Evolutionary conservation across 176 grass and related monocot genomes (phyloP), one percentile per base, ranked within the genome.

Genomic region (Zoysia japonica): DNA sequence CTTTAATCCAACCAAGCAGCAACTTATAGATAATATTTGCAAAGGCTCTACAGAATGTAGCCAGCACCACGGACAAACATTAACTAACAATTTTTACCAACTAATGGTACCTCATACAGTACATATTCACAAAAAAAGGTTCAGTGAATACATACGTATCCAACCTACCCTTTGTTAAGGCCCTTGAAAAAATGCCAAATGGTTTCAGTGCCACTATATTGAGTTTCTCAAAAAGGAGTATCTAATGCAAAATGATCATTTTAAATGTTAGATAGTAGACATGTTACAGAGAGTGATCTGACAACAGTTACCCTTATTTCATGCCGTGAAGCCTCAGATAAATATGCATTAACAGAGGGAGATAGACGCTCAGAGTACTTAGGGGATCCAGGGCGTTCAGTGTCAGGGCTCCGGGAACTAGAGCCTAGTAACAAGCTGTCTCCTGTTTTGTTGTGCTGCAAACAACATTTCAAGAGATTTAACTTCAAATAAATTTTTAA

Each of bases 281-380:
- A n/a, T 36, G 59, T 36, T 20, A 71, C 60, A 84, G 36, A 49
- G 72, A 72, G 55, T 66, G 57, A 57, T 59, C 20, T 71, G 60
- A 11, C 14, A 81, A 67, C 9, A 84, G 57, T 61, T 99, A 99
- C 96, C 85, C 92, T 91, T 80, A 99, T 93, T 84, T 99, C 96
- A 85, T 95, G 96, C 73, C 96, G 93, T 67, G 96, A 99, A 63
- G 96, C 96, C 86, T 99, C 96, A 56, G 90, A 99, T 35, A 99
- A 84, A 64, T 99, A 95, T n/a, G 79, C 81, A 65, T 99, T 94
- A 62, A 99, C 86, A 56, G 96, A 85, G 68, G 96, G 96, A 56
- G 96, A 95, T 78, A 99, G 83, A 44, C 96, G 81, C 82, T 99
- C 96, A 65, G 96, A 99, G 61, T 99, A 99, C 87, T 99, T 99